Conservation (phyloP, 2,329 filamentous ascomycete species). For the Graphiopsis chlorocephala region DNA sequence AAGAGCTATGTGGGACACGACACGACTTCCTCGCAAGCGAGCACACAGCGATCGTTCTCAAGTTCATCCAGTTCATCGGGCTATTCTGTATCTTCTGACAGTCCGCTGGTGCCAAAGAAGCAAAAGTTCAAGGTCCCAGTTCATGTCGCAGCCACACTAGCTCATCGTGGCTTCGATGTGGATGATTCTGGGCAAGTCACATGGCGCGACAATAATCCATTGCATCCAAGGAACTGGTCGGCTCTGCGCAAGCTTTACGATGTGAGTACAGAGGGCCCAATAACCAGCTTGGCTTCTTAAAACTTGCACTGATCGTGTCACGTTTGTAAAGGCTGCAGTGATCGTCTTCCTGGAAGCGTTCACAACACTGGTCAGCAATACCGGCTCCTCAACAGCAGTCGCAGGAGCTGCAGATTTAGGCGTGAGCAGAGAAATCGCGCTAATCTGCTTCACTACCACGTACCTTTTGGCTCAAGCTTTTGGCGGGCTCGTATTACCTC, state of each 20-base stretch:
- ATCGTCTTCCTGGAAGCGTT: constrained; percentile 24
- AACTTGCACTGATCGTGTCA: neutral
- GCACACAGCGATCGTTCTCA: neutral
- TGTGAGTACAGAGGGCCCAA: neutral
- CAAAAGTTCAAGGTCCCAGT: neutral
- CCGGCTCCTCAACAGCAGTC: constrained; percentile 19
- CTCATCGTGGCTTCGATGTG: constrained; percentile 1
- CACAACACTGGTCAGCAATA: constrained; percentile 23
- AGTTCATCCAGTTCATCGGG: neutral
- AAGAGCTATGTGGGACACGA: neutral
- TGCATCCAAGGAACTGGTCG: constrained; percentile 22
- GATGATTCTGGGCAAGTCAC: neutral
- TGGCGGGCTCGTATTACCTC: constrained; percentile 37
- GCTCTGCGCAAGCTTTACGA: constrained; percentile 18
- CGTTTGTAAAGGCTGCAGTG: neutral
- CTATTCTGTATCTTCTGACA: neutral
- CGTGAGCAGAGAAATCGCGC: constrained; percentile 5
- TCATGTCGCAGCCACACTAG: neutral
- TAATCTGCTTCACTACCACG: constrained; percentile 19
- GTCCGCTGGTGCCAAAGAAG: neutral
- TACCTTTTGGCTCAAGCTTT: constrained; percentile 39
- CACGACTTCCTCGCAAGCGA: neutral
- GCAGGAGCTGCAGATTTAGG: constrained; percentile 9
- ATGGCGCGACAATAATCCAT: neutral
- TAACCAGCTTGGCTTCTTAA: neutral